Base-by-base conservation (phyloP, 768 basidiomycete genomes). In the Tricholoma sp. region DNA sequence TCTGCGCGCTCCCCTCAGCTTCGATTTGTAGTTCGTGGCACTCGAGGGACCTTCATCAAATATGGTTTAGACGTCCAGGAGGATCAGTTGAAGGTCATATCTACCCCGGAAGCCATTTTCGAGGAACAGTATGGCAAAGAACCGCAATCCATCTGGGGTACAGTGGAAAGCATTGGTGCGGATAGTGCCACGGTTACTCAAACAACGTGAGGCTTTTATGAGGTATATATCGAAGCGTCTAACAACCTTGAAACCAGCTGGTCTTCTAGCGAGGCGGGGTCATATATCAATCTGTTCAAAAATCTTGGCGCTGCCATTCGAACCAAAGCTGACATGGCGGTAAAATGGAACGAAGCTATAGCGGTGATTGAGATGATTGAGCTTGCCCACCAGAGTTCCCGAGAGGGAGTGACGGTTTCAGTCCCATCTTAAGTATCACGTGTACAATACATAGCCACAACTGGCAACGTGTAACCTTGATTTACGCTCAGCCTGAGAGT, bases 51-150 rank as follows among this genome's bases (percentile, higher is more conserved):
- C 2, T 93, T 80, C 70, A 74, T 79, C 56, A 94, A 96, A 70
- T 80, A 78, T 63, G 91, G 91, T 5, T 67, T 90, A 18, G 91
- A 93, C 68, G 72, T 83, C 2, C 91, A 94, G 66, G 92, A 94
- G 70, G 83, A 84, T 52, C 85, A 89, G 60, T 79, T 92, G 50
- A 85, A 84, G 64, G 75, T 67, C 10, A 80, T 85, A 50, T 64
- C 78, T 8, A 68, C 72, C 4, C 80, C 82, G 24, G 67, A 63
- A 13, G 74, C 69, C 10, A 81, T 82, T 39, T 65, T 79, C 58
- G 73, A 74, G 45, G 58, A 70, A 4, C 66, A 67, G 28, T 87
- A 81, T 60, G 90, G 88, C 10, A 70, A 70, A 56, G 88, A 89
- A 67, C 82, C 85, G 2, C 78, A 84, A 65, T 73, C 74, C 37